Evolutionary conservation across 768 basidiomycete species (phyloP).

Genomic region (Leccinum pellstonianum): DNA sequence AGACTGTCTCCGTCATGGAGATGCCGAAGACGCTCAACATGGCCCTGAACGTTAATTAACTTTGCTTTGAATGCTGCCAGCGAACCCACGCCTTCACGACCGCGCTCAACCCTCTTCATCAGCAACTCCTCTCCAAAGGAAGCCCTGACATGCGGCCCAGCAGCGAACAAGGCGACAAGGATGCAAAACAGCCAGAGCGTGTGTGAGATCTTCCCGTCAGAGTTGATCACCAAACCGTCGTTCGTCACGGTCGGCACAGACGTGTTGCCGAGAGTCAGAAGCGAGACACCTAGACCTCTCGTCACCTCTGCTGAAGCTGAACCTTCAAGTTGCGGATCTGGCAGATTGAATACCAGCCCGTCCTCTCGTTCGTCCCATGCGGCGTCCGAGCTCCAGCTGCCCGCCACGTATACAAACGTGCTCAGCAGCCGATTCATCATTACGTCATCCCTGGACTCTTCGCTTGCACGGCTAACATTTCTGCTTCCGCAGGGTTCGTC

Average conservation of each 20-base stretch:
- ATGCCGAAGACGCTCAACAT: conserved; percentile 19
- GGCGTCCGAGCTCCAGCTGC: conserved; percentile 22
- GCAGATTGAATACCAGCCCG: conserved; percentile 28
- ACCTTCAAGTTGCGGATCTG: no score
- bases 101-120: conserved; percentile 13
- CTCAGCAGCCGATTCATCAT: conserved; percentile 12
- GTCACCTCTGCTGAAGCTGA: neutral
- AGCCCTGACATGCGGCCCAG: conserved; percentile 10
- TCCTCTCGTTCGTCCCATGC: conserved; percentile 29
- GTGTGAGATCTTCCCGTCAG: conserved; percentile 52
- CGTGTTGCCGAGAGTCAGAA: conserved; percentile 2
- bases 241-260: conserved; percentile 6
- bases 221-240: conserved; percentile 40
- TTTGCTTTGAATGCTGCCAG: conserved; percentile 24
- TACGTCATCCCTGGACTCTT: conserved; percentile 12
- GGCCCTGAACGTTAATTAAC: conserved; percentile 27
- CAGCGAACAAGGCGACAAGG: conserved; percentile 27
- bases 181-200: conserved; percentile 48
- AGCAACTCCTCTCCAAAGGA: conserved; percentile 16
- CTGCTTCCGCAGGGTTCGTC: neutral
- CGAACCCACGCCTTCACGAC: conserved; percentile 12
- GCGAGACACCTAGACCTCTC: conserved; percentile 6
- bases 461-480: conserved; percentile 4
- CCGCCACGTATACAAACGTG: conserved; percentile 22
- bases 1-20: conserved; percentile 15